Base-by-base conservation (phyloP, 108 stramenopile genomes). In the Epipyxis sp. region DNA sequence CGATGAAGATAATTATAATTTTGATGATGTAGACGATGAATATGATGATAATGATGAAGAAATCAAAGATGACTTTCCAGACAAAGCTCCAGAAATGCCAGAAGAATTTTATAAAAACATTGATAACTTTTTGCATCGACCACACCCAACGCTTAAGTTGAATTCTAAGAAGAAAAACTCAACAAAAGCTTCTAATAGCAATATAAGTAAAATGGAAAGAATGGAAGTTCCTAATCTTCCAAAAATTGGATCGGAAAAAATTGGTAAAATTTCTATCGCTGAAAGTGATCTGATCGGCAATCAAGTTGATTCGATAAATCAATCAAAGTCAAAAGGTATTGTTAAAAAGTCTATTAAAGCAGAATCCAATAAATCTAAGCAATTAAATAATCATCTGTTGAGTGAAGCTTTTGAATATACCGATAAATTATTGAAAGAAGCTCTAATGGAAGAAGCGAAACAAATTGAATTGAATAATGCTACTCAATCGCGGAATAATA, bases 51-150 rank as follows among this genome's bases (percentile, higher is more conserved):
- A 65, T 3, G 61, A 37, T 6, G 61, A 37, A 13, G 61, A 13
- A 6, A 13, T 20, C 6, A 50, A 50, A 13, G 20, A 50, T 13
- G 46, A 65, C n/a, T n/a, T n/a, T n/a, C n/a, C n/a, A 29, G 61
- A 65, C 34, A 65, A 65, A 65, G 61, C 35, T 13, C 61, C 61
- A 32, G 61, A 35, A 37, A 65, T 65, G 61, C 61, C 61, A 6
- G 6, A 65, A 29, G 61, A 65, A 37, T 65, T 65, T 32, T 65
- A 65, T 65, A 3, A 65, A 65, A 16, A 65, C 10, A 37, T 65
- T 29, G 61, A 65, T 29, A 25, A 37, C 34, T 65, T 65, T 37
- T 32, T 65, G 3, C 20, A 37, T 32, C 20, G 34, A 65, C 34
- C 27, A 37, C 61, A 16, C 10, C 61, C 61, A 35, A 50, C 46